Conservation (phyloP, 768 basidiomycete genomes). For the Cystobasidiopsis lactophilus region DNA sequence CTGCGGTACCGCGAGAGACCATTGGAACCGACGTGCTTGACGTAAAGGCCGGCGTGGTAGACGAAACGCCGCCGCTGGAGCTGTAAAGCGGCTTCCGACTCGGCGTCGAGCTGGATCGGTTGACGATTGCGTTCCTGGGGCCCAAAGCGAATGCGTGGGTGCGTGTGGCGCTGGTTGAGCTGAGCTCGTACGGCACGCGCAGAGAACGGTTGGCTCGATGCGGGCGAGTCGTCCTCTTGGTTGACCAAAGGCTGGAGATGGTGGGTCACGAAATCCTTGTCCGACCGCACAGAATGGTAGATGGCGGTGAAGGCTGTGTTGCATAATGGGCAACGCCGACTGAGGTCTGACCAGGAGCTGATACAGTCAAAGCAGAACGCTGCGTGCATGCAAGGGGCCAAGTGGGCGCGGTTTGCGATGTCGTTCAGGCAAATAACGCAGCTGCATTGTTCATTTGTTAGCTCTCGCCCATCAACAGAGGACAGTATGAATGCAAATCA, state of each 20-base stretch:
- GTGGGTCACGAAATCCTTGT: slow-evolving; percentile 3
- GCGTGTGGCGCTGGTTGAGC: background rate
- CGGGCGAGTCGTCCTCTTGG: background rate
- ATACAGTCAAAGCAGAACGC: slow-evolving; percentile 11
- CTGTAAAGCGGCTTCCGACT: slow-evolving; percentile 6
- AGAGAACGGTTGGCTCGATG: background rate
- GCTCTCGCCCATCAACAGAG: too few species aligned
- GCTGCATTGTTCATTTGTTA: slow-evolving; percentile 1
- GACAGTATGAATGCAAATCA: too few species aligned
- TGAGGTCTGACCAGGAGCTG: slow-evolving; percentile 4
- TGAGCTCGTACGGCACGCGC: background rate
- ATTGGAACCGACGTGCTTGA: slow-evolving; percentile 20
- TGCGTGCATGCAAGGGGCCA: slow-evolving; percentile 3
- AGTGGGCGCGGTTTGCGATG: slow-evolving; percentile 6
- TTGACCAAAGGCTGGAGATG: slow-evolving; percentile 3
- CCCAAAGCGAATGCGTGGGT: slow-evolving; percentile 5
- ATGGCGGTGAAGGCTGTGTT: background rate
- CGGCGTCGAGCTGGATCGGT: slow-evolving; percentile 1
- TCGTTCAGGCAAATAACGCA: slow-evolving; percentile 8
- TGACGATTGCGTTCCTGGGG: slow-evolving; percentile 1
- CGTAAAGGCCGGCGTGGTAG: slow-evolving; percentile 16
- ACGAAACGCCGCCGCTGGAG: slow-evolving; percentile 17
- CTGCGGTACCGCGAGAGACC: slow-evolving; percentile 9
- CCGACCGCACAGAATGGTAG: slow-evolving; percentile 1
- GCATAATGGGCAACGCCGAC: slow-evolving; percentile 7